Conservation (phyloP, 306 rosid genomes). For the Medicago ruthenica region DNA sequence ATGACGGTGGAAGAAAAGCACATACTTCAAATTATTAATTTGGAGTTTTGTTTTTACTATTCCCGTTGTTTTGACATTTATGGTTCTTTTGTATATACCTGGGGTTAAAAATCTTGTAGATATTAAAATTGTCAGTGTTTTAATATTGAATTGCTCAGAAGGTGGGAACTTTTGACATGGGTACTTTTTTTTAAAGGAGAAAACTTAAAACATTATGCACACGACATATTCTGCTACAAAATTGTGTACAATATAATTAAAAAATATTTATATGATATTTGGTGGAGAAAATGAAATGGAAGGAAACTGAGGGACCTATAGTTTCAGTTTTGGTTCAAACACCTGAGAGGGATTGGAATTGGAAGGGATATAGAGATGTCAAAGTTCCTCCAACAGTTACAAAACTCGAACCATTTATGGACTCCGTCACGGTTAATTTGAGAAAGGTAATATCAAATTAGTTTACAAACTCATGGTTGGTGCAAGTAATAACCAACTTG, state of each 20-base stretch:
- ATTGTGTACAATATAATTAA: no score
- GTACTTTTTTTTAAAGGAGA: conserved; percentile 31
- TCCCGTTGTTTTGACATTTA: conserved; percentile 79
- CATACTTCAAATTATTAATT: conserved; percentile 50
- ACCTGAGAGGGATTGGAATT: no score
- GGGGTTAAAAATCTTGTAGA: conserved; percentile 59
- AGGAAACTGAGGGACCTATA: no score
- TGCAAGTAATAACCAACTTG: no score
- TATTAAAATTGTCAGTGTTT: conserved; percentile 61
- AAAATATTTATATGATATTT: no score
- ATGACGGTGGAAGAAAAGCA: conserved; percentile 55
- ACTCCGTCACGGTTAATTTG: background rate
- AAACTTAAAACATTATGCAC: no score
- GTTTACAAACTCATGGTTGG: no score
- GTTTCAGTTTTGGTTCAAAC: no score
- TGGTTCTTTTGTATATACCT: conserved; percentile 81
- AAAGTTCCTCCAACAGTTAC: background rate
- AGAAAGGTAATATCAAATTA: no score
- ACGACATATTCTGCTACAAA: no score
- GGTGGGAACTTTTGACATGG: conserved; percentile 72
- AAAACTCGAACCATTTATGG: no score
- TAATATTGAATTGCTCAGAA: conserved; percentile 60
- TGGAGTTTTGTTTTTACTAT: conserved; percentile 71
- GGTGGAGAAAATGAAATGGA: no score
- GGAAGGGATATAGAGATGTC: background rate